phyloP scores from a whole-genome alignment of 495 filamentous ascomycete species.

The Aspergillus wentii region DNA sequence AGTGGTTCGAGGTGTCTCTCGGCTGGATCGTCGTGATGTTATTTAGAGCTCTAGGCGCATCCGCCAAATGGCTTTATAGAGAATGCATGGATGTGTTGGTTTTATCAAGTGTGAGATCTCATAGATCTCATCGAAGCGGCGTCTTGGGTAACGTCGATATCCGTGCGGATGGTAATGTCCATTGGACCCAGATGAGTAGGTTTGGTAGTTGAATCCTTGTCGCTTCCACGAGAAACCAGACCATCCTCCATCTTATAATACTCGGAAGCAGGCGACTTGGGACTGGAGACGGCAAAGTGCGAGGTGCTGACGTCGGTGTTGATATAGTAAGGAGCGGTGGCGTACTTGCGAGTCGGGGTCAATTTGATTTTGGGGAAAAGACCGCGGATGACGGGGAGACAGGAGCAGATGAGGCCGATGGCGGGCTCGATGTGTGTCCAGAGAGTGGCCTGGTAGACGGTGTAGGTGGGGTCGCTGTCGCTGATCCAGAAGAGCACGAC shows the following conservation, averaged over 20 bases:
- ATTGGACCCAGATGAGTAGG: constrained; percentile 9
- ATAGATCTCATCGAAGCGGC: constrained; percentile 5
- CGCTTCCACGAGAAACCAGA: constrained; percentile 6
- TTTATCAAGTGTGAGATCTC: too few relatives aligned
- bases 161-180: constrained; percentile 26
- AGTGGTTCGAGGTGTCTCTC: too few relatives aligned
- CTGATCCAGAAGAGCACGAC: constrained; percentile 54
- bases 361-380: constrained; percentile 39
- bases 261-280: constrained; percentile 21
- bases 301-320: constrained; percentile 26
- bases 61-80: too few relatives aligned
- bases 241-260: constrained; percentile 30
- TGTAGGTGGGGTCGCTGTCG: constrained; percentile 39
- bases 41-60: too few relatives aligned
- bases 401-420: constrained; percentile 52
- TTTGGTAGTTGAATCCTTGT: background rate
- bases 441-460: constrained; percentile 44
- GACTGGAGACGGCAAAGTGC: constrained; percentile 19
- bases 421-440: constrained; percentile 58
- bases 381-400: constrained; percentile 53
- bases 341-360: constrained; percentile 15
- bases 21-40: too few relatives aligned
- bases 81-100: too few relatives aligned
- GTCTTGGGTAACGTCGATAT: constrained; percentile 13
- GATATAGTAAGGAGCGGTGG: constrained; percentile 23